phyloP scores from a whole-genome alignment of 108 stramenopile species.

The Cyclotella kingstonii region DNA sequence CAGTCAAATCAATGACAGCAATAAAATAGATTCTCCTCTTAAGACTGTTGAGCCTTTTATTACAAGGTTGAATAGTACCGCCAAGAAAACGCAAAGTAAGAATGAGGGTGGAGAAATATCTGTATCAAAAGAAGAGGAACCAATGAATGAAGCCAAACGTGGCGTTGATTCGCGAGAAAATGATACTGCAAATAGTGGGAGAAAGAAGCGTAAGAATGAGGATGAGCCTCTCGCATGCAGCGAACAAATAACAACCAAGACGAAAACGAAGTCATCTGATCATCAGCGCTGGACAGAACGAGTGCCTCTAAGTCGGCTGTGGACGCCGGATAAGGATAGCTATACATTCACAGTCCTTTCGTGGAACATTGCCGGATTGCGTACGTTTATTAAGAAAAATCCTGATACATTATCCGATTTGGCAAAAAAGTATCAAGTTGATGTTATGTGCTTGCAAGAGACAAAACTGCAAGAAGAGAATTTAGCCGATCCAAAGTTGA shows the following conservation, averaged over 20 bases:
- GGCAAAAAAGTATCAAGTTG: constrained; percentile 58
- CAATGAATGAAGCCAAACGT: too few species aligned
- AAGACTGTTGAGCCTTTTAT: too few species aligned
- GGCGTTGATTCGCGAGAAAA: too few species aligned
- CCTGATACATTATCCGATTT: constrained; percentile 62
- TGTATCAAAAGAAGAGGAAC: too few species aligned
- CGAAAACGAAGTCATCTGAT: constrained; percentile 18
- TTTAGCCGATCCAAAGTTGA: constrained; percentile 74
- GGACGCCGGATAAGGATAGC: constrained; percentile 50
- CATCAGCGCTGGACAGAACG: constrained; percentile 78
- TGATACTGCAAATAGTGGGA: background rate
- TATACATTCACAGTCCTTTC: constrained; percentile 79
- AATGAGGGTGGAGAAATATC: too few species aligned
- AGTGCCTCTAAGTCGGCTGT: constrained; percentile 63
- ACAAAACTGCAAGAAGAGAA: constrained; percentile 87
- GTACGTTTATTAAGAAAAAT: constrained; percentile 73
- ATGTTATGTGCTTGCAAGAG: constrained; percentile 91
- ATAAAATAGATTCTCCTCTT: too few species aligned
- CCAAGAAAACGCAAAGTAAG: too few species aligned
- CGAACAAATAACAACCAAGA: too few species aligned
- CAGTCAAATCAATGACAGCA: too few species aligned
- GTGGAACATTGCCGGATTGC: constrained; percentile 93
- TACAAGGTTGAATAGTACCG: too few species aligned
- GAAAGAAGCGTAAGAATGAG: background rate
- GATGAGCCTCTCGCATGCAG: too few species aligned